phyloP scores from a whole-genome alignment of 2,329 filamentous ascomycete species.

The Fusarium sp. region DNA sequence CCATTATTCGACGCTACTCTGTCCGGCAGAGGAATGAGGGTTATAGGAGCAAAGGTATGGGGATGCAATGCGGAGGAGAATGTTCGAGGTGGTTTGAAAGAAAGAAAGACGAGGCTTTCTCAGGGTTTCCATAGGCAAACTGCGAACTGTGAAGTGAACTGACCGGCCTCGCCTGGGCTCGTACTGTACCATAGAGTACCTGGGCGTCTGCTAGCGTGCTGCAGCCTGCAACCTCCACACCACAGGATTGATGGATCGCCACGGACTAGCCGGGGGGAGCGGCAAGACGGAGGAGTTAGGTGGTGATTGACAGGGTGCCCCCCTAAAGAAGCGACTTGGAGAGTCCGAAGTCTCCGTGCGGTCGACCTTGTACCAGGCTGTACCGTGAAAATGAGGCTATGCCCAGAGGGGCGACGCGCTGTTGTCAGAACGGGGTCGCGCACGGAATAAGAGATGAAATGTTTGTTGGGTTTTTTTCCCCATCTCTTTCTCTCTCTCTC shows the following conservation, averaged over 20 bases:
- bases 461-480: not conserved
- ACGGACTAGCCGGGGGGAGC: conserved; percentile 37
- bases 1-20: conserved; percentile 43
- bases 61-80: conserved; percentile 16
- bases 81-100: conserved; percentile 26
- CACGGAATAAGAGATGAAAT: conserved; percentile 14
- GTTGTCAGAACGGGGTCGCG: conserved; percentile 27
- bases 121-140: conserved; percentile 30
- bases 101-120: conserved; percentile 28
- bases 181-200: conserved; percentile 32
- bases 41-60: conserved; percentile 3
- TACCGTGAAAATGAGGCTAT: conserved; percentile 27
- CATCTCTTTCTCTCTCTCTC: not conserved
- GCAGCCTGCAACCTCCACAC: conserved; percentile 40
- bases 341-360: conserved; percentile 31
- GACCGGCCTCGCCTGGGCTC: conserved; percentile 15
- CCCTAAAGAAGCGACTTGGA: conserved; percentile 17
- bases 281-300: conserved; percentile 17
- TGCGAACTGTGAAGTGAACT: conserved; percentile 11
- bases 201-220: conserved; percentile 31
- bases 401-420: conserved; percentile 15
- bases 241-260: conserved; percentile 36
- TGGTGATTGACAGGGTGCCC: conserved; percentile 34
- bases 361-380: conserved; percentile 10
- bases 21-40: conserved; percentile 40